phyloP scores from a whole-genome alignment of 2,329 filamentous ascomycete genomes.

The Hymenoscyphus scutula region DNA sequence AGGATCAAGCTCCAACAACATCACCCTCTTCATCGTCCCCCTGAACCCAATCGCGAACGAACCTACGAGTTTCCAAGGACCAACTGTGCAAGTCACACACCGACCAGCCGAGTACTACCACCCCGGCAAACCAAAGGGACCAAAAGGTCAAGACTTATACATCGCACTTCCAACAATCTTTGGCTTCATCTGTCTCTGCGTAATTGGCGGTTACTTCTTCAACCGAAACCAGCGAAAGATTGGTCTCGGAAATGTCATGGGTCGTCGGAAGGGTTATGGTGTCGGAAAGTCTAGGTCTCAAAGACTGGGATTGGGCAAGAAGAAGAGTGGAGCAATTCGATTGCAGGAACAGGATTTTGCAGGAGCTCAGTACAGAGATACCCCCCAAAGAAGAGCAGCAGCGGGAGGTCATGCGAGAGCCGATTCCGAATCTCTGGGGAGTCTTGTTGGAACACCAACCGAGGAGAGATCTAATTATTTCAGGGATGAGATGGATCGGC shows the following conservation, averaged over 20 bases:
- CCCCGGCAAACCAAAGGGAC: conserved; percentile 21
- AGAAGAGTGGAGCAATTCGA: conserved; percentile 25
- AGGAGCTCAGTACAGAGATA: conserved; percentile 26
- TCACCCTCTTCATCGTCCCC: conserved; percentile 30
- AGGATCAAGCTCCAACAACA: conserved; percentile 27
- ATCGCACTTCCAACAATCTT: conserved; percentile 33
- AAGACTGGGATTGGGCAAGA: conserved; percentile 29
- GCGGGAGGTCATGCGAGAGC: conserved; percentile 20
- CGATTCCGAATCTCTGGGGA: conserved; percentile 27
- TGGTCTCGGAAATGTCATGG: conserved; percentile 35
- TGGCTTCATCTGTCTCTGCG: conserved; percentile 28
- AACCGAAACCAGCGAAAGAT: conserved; percentile 32
- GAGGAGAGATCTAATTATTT: conserved; percentile 24
- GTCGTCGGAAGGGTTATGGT: conserved; percentile 32
- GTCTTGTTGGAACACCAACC: conserved; percentile 27
- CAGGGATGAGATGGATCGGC: conserved; percentile 20
- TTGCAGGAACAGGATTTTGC: conserved; percentile 28
- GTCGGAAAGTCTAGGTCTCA: conserved; percentile 30
- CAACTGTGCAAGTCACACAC: conserved; percentile 28
- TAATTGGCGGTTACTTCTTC: conserved; percentile 27
- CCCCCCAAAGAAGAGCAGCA: conserved; percentile 15
- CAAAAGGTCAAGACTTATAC: conserved; percentile 29
- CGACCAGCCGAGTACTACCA: conserved; percentile 25
- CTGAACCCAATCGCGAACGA: conserved; percentile 21
- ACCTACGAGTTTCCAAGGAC: conserved; percentile 23